A percentile compares a stretch with the other conserved stretches of the same genome.
Conservation (phyloP, 2,329 filamentous ascomycete genomes). For the Aulographum hederae region DNA sequence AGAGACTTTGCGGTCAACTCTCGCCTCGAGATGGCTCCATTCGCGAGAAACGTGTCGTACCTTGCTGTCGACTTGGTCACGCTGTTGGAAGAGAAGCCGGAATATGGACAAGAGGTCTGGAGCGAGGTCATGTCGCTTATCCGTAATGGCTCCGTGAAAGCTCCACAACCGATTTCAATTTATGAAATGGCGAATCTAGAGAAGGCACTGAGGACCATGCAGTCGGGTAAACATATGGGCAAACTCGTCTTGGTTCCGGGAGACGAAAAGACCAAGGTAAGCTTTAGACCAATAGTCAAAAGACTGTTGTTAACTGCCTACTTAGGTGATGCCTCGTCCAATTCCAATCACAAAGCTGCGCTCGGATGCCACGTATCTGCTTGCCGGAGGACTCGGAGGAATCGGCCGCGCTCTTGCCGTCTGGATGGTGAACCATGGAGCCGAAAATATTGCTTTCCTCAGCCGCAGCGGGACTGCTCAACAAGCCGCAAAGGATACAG, state of each 20-base stretch:
- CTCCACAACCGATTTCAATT: neutral
- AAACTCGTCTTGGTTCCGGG: neutral
- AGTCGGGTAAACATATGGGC: neutral
- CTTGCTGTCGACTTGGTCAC: neutral
- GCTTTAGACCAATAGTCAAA: no score
- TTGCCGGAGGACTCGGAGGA: constrained; percentile 13
- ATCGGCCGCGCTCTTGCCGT: constrained; percentile 11
- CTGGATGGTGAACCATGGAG: constrained; percentile 12
- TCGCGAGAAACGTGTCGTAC: neutral
- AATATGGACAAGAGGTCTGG: neutral
- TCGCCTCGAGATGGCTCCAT: constrained; percentile 6
- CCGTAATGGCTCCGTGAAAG: neutral
- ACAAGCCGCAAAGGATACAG: neutral
- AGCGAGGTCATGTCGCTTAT: neutral
- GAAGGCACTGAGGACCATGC: neutral
- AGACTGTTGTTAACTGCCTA: neutral
- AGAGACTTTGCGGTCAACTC: constrained; percentile 3
- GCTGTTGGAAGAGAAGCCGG: neutral
- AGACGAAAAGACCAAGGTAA: neutral
- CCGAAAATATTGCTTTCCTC: constrained; percentile 10
- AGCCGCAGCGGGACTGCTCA: constrained; percentile 6
- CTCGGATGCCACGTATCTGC: constrained; percentile 11
- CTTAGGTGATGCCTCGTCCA: no score
- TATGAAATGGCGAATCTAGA: neutral
- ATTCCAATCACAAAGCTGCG: constrained; percentile 3